Base-by-base conservation (phyloP, 768 basidiomycete genomes). In the Boletus vinaceobasis region DNA sequence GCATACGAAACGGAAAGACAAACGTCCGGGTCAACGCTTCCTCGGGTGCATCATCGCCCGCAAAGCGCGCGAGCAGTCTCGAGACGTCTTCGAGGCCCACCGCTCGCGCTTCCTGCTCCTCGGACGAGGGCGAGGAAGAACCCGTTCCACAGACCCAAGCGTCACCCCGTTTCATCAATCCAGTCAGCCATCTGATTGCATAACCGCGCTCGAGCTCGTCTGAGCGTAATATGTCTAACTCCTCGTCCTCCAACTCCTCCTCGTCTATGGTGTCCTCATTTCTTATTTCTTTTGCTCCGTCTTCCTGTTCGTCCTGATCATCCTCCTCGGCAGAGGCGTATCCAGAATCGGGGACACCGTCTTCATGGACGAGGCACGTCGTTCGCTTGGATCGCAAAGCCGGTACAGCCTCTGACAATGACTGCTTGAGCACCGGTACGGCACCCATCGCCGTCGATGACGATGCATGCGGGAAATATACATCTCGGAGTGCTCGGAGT, bases 281-380 rank as follows among this genome's bases (percentile, higher is more conserved):
- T 36, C 27, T 52, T 21, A 26, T 35, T 23, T 26, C 66, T 71
- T 61, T 10, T 59, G 57, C 13, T 26, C 27, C 39, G 14, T 55
- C 23, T 32, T 42, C 29, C 42, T 69, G 62, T 1, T 65, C 59
- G 8, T 71, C 70, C 2, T 77, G 77, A 1, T 79, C 80, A 1
- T 84, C 83, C 46, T 82, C 84, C 48, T 84, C 85, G 26, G 84
- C 86, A 38, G 87, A 88, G 6, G 86, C 89, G 59, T 90, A 90
- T 35, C 89, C 89, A 11, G 88, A 90, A 69, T 91, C 88, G 1
- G 84, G 83, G 4, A 81, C 75, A 17, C 72, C 71, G 9, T 65
- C 69, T 48, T 78, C 77, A 52, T 76, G 76, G 26, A 75, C 67
- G 50, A 65, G 57, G 32, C 43, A 52, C 10, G 29, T 52, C 14